Base-by-base conservation (phyloP, 805 yeast species). In the Babjeviella inositovora region DNA sequence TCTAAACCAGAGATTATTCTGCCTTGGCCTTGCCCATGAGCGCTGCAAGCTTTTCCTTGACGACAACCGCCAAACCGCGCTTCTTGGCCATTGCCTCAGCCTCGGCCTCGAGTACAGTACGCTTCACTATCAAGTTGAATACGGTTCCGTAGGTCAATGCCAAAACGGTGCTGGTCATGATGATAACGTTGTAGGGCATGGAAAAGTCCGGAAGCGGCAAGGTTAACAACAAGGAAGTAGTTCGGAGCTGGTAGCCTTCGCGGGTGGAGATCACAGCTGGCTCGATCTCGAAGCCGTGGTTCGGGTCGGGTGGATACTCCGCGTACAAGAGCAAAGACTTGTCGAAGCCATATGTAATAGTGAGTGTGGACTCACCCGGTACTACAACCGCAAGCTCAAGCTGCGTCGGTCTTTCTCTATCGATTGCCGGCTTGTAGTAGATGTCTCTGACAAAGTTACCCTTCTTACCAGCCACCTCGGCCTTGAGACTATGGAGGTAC, bases 301-400 rank as follows among this genome's bases (percentile, higher is more conserved):
- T 90, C 2, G 98, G 97, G 54, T 90, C 98, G 1, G 98, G 98
- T n/a, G 98, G 98, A 39, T 90, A 90, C 43, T 90, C 97, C 3
- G 84, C 77, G 30, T 79, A 71, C 27, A 74, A 62, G 15, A 90
- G 57, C 41, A 90, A 57, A 0, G 93, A 71, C 44, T 85, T 90
- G 42, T 90, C 97, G 41, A 87, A 85, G 26, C 73, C 66, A 41
- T 79, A 79, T 3, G 75, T 68, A 24, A 82, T 34, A 2, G 74
- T 60, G 21, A 77, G 43, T 5, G 70, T 57, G 8, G 71, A 57
- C 3, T 54, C 39, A 2, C 85, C 62, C 0, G 96, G 96, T 3
- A 87, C 40, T 0, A 36, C 40, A 11, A 87, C 39, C 6, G 49
- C 48, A 17, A 81, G 56, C 46, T 90, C 96, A 32, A 85, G 47